Percentiles rank a stretch among this genome's conserved stretches.
phyloP scores from a whole-genome alignment of 106 monocot genomes.

The Posidonia australis region DNA sequence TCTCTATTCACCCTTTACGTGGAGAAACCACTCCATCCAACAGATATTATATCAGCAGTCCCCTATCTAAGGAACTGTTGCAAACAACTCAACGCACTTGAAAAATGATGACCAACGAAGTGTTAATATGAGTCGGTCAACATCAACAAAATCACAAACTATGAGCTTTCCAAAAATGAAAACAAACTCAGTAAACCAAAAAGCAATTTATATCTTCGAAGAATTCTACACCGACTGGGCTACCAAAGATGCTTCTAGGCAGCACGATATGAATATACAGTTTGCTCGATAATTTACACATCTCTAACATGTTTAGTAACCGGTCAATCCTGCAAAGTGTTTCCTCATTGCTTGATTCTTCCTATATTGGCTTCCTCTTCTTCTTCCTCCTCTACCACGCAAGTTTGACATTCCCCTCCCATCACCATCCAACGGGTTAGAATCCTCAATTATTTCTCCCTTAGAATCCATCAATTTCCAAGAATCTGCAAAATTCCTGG shows the following conservation, averaged over 20 bases:
- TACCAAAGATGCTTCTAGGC: background rate
- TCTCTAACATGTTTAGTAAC: background rate
- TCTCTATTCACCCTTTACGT: too few species aligned
- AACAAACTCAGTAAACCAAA: too few species aligned
- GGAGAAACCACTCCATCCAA: too few species aligned
- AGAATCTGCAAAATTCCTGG: constrained; percentile 20
- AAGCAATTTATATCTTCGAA: too few species aligned
- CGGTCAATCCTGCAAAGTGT: constrained; percentile 53
- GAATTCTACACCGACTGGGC: too few species aligned
- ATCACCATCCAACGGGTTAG: constrained; percentile 13
- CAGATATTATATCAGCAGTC: too few species aligned
- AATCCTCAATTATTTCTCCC: constrained; percentile 7
- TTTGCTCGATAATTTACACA: background rate
- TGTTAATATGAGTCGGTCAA: too few species aligned
- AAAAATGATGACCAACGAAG: too few species aligned
- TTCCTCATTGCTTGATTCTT: constrained; percentile 93
- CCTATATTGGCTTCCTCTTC: constrained; percentile 38
- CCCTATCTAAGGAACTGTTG: too few species aligned
- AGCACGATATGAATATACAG: background rate
- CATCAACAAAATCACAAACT: too few species aligned
- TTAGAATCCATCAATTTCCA: constrained; percentile 19
- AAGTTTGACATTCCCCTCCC: constrained; percentile 26
- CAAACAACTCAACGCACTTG: too few species aligned
- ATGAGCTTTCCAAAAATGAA: too few species aligned
- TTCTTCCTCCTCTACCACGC: constrained; percentile 45